Conservation (phyloP, 805 yeast genomes). For the Pichia membranifaciens region DNA sequence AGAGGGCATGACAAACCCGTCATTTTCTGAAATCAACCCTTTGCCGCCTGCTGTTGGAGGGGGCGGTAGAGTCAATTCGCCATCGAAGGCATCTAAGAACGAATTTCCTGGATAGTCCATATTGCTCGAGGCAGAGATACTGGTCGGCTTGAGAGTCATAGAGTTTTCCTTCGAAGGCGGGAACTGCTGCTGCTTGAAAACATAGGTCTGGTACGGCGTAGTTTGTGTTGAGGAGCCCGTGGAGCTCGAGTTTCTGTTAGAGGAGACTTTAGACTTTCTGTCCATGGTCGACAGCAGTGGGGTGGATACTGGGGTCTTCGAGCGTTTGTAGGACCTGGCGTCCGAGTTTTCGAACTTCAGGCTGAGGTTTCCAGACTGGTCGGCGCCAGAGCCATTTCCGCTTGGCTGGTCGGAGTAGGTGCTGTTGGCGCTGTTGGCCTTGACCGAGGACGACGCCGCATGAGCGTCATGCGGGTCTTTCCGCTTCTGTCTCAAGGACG, state of each 20-base stretch:
- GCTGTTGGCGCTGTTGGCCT: not conserved
- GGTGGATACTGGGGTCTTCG: conserved; percentile 37
- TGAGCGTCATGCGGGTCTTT: conserved; percentile 2
- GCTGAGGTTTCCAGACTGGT: not conserved
- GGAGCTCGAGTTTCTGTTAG: conserved; percentile 14
- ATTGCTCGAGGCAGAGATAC: not conserved
- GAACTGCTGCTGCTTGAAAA: conserved; percentile 8
- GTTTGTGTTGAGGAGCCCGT: conserved; percentile 8
- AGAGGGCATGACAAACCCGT: not conserved
- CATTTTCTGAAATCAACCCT: not conserved
- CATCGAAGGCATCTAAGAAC: conserved; percentile 14
- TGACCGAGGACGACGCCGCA: conserved; percentile 6
- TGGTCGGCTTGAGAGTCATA: not conserved
- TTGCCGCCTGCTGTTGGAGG: conserved; percentile 9
- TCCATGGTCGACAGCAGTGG: conserved; percentile 33
- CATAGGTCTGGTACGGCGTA: conserved; percentile 6
- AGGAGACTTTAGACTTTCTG: conserved; percentile 1
- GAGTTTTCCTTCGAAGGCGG: conserved; percentile 1
- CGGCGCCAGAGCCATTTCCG: not conserved
- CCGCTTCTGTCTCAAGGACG: conserved; percentile 21
- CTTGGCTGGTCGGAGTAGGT: not conserved
- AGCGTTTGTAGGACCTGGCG: conserved; percentile 22
- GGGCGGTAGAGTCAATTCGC: conserved; percentile 26
- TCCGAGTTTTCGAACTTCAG: conserved; percentile 5
- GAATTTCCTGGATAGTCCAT: conserved; percentile 9